These are phyloP conservation scores for Bolboschoenus planiculmis DNA, from an alignment of 176 grass and related monocot species.

Conservation along the genomic window DNA sequence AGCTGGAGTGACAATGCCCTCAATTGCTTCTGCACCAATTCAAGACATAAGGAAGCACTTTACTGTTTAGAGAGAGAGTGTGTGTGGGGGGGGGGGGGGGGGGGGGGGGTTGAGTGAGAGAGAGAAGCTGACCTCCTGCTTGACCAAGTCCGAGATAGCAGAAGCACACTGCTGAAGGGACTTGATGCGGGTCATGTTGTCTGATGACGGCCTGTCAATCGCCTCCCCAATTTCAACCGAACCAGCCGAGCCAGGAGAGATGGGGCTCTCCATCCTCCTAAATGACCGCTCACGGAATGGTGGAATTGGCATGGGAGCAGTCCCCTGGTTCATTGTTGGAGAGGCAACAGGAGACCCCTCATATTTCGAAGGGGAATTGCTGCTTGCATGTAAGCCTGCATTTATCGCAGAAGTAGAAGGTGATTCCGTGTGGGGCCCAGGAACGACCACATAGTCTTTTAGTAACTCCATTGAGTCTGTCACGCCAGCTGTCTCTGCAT, in stretches of 20 bases:
- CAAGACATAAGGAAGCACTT: constrained; percentile 29
- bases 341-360: constrained; percentile 53
- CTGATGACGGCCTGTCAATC: constrained; percentile 64
- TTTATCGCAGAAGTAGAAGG: constrained; percentile 50
- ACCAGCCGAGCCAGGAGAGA: constrained; percentile 71
- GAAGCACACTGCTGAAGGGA: constrained; percentile 76
- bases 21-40: constrained; percentile 46
- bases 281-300: constrained; percentile 30
- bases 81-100: background rate
- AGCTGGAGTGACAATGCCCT: constrained; percentile 86
- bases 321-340: constrained; percentile 44
- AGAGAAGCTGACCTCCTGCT: constrained; percentile 64
- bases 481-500: constrained; percentile 35
- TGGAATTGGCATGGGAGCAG: constrained; percentile 80
- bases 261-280: constrained; percentile 63
- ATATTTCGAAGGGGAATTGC: constrained; percentile 49
- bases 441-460: constrained; percentile 92
- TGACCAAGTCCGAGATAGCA: constrained; percentile 61
- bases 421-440: constrained; percentile 53
- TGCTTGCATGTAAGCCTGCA: constrained; percentile 29
- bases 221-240: constrained; percentile 66
- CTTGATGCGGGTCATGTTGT: constrained; percentile 56
- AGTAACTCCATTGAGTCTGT: constrained; percentile 93
- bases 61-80: background rate
- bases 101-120: background rate